Conservation (phyloP, 202 grass and related monocot species). For the Cymbopogon flexuosus region DNA sequence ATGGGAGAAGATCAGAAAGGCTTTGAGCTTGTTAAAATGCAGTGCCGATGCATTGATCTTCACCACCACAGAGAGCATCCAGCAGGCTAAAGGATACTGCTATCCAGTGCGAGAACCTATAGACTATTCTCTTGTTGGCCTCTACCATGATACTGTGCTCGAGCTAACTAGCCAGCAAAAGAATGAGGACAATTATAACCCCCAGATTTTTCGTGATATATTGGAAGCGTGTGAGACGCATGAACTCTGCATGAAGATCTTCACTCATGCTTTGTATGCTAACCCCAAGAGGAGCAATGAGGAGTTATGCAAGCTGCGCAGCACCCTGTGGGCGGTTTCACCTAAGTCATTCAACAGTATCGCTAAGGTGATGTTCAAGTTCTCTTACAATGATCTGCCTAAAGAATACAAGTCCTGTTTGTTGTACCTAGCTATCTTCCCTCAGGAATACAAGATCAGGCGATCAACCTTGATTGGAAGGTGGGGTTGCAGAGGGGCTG, state of each 20-base stretch:
- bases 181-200: background rate
- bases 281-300: background rate
- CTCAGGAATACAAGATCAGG: background rate
- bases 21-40: background rate
- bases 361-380: background rate
- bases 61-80: background rate
- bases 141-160: background rate
- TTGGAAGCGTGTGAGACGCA: background rate
- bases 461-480: background rate
- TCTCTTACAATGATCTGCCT: background rate
- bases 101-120: background rate
- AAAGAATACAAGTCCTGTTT: slow-evolving; percentile 17
- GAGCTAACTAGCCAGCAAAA: background rate
- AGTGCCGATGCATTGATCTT: background rate
- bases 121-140: background rate
- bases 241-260: slow-evolving; percentile 28
- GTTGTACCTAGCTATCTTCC: slow-evolving; percentile 12
- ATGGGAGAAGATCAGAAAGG: background rate
- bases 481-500: slow-evolving; percentile 9
- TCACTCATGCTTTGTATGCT: background rate
- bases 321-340: background rate
- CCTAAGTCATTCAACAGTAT: background rate
- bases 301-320: background rate
- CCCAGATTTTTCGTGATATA: background rate
- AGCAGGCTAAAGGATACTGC: background rate